A percentile compares a stretch with the other conserved stretches of the same genome.
Conservation (phyloP, 257 asterid species). For the Jacaranda copaia region DNA sequence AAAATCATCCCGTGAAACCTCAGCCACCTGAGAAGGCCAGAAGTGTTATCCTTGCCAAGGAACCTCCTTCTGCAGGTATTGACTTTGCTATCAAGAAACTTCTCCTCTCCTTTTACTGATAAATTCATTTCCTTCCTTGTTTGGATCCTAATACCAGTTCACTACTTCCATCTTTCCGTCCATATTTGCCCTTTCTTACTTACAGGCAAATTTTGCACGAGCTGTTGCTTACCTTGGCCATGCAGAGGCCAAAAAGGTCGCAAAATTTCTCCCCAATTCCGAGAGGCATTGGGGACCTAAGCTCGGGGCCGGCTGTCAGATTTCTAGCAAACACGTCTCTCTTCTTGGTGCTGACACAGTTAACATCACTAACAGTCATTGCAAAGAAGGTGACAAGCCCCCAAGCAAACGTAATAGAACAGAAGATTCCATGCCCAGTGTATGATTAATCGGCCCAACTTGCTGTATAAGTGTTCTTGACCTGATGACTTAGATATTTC, state of each 20-base stretch:
- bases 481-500: neutral
- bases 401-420: slow-evolving; percentile 71
- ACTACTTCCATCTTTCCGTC: too few species aligned
- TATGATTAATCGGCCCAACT: neutral
- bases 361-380: slow-evolving; percentile 37
- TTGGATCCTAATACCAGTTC: too few species aligned
- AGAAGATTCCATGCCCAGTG: slow-evolving; percentile 47
- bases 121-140: too few species aligned
- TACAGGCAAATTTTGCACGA: slow-evolving; percentile 73
- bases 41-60: slow-evolving; percentile 68
- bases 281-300: slow-evolving; percentile 83
- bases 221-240: slow-evolving; percentile 72
- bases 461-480: neutral
- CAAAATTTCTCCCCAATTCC: slow-evolving; percentile 71
- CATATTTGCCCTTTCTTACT: neutral
- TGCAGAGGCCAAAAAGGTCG: slow-evolving; percentile 78
- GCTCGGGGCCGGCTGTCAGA: slow-evolving; percentile 72
- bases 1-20: slow-evolving; percentile 72
- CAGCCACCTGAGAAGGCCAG: slow-evolving; percentile 70
- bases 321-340: slow-evolving; percentile 66
- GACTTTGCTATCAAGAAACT: neutral
- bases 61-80: slow-evolving; percentile 64
- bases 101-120: neutral
- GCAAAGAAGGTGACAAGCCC: slow-evolving; percentile 49
- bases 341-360: slow-evolving; percentile 65